Evolutionary conservation across 2,329 filamentous ascomycete species (phyloP), one percentile per base, ranked within the genome.

Genomic region (Colletotrichum lupini): DNA sequence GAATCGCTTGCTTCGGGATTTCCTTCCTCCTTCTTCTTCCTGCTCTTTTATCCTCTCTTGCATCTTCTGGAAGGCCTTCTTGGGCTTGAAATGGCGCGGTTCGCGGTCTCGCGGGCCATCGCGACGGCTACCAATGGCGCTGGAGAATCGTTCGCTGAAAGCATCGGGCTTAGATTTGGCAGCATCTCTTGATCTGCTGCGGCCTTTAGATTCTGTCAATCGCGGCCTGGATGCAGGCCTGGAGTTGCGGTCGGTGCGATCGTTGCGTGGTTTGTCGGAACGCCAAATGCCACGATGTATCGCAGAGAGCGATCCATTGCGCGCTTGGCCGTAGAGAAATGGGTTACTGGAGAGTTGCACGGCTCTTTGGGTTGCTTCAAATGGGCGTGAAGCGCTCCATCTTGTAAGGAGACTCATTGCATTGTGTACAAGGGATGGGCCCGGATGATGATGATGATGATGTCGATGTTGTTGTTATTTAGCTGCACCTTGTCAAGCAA

Each of bases 201-300:
- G 26, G 9, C 49, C 61, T 11, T 60, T 67, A 32, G 60, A 28
- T 5, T 66, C 61, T 5, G 53, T 61, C 78, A 71, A 76, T 77
- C 58, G 80, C 78, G 52, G 76, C n/a, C 46, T 57, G 12, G 63
- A 53, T 19, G 22, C 26, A 37, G 42, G 26, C 12, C 55, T 67
- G 32, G 52, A 55, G 46, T 52, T 24, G 62, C 28, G 37, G 52
- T 24, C 35, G 24, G 49, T 22, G 12, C 63, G 72, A 14, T 42
- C 19, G 26, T 53, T 63, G 24, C 58, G 46, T 42, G 68, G 42
- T 74, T 80, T 77, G 78, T 86, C 76, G 76, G 89, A 81, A 80
- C 84, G 78, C 57, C 91, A 89, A 67, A 94, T 85, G 16, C 93
- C 93, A 58, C 88, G 86, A 76, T 91, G 89, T 78, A 95, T 95